Conservation (phyloP, 805 yeast species). For the Myxozyma lipomycoides region DNA sequence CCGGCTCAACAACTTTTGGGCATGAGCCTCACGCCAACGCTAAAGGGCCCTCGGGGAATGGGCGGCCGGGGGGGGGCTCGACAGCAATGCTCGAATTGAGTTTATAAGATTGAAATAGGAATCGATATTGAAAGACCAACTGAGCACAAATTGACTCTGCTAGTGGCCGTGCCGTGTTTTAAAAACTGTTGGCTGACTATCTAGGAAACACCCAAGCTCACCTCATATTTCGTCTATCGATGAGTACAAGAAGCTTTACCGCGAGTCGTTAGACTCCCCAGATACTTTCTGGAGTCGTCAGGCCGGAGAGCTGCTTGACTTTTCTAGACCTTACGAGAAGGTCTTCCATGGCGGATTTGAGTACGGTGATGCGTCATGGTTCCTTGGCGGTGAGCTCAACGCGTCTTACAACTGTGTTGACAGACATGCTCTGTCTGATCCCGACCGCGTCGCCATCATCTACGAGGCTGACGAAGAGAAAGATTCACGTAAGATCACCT, state of each 20-base stretch:
- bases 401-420: constrained; percentile 94
- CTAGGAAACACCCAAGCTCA: constrained; percentile 45
- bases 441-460: constrained; percentile 63
- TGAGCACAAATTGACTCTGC: too few species aligned
- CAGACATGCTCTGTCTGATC: constrained; percentile 85
- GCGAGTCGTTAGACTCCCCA: constrained; percentile 75
- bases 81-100: too few species aligned
- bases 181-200: background rate
- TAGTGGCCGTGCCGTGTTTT: too few species aligned
- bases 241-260: constrained; percentile 65
- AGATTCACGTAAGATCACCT: constrained; percentile 70
- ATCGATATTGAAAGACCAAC: background rate
- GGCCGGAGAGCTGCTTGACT: constrained; percentile 67
- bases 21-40: too few species aligned
- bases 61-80: too few species aligned
- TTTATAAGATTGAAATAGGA: too few species aligned
- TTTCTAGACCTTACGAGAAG: constrained; percentile 74
- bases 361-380: constrained; percentile 88
- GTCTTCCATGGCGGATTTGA: constrained; percentile 61
- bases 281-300: constrained; percentile 71
- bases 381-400: constrained; percentile 85
- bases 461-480: constrained; percentile 91
- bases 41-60: too few species aligned
- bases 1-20: too few species aligned
- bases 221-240: constrained; percentile 60